These are phyloP conservation scores for Aspergillus persii DNA, from an alignment of 2,329 filamentous ascomycete species.

Conservation along the genomic window DNA sequence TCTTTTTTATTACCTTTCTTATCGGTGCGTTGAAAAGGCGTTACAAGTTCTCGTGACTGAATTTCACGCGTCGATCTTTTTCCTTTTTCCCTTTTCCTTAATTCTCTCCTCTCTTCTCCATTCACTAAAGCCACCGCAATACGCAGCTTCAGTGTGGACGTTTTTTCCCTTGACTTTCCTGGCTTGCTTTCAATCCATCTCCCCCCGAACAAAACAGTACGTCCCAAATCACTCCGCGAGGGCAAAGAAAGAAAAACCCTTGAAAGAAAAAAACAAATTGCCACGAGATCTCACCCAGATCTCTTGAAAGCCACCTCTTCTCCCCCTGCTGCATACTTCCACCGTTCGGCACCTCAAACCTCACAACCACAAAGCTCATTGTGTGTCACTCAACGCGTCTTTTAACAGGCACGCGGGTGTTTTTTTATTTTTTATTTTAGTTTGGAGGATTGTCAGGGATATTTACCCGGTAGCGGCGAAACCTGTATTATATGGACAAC, in stretches of 20 bases:
- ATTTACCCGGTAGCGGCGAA: conserved; percentile 21
- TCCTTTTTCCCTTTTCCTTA: conserved; percentile 13
- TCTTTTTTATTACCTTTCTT: conserved; percentile 8
- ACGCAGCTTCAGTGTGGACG: not conserved
- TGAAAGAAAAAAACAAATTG: conserved; percentile 6
- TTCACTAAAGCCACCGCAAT: conserved; percentile 2
- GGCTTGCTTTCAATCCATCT: conserved; percentile 6
- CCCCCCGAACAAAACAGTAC: conserved; percentile 15
- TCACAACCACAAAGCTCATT: conserved; percentile 28
- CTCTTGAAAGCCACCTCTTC: conserved; percentile 6
- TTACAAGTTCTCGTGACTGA: not conserved
- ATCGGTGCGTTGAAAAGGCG: conserved; percentile 3
- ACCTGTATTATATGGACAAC: conserved; percentile 55
- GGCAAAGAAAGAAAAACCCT: not conserved
- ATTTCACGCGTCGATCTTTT: conserved; percentile 15
- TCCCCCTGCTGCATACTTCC: conserved; percentile 13
- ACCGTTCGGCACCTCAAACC: conserved; percentile 14
- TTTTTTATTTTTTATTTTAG: conserved; percentile 10
- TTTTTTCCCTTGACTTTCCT: not conserved
- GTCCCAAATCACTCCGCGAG: conserved; percentile 11
- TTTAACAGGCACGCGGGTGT: conserved; percentile 25
- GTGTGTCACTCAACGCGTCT: conserved; percentile 32
- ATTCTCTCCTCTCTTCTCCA: conserved; percentile 6
- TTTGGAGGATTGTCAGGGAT: conserved; percentile 23
- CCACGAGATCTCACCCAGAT: conserved; percentile 15